A percentile compares a stretch with the other conserved stretches of the same genome.
These are phyloP conservation scores for Aulographum hederae DNA, from an alignment of 2,329 filamentous ascomycete species.

Conservation along the genomic window DNA sequence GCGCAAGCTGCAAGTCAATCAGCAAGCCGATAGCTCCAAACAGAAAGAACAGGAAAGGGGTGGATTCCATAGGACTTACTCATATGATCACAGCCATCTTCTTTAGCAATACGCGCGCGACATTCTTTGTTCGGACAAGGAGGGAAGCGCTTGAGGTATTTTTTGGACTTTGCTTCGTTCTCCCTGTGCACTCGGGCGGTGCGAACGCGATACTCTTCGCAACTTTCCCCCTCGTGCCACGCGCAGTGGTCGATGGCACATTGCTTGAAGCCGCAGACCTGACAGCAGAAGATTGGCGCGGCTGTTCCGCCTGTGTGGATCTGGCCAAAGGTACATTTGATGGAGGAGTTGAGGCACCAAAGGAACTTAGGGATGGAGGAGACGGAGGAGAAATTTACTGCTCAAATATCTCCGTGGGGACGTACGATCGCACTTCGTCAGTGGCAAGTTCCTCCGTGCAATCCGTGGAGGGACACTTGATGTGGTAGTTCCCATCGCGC, in stretches of 20 bases:
- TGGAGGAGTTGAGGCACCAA: too few species aligned
- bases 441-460: too few species aligned
- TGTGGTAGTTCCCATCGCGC: too few species aligned
- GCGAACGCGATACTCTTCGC: conserved; percentile 19
- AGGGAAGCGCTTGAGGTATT: neutral
- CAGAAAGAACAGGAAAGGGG: neutral
- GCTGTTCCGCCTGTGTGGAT: neutral
- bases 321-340: neutral
- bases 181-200: conserved; percentile 2
- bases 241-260: conserved; percentile 12
- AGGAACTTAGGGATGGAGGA: too few species aligned
- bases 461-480: too few species aligned
- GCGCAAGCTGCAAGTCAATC: neutral
- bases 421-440: too few species aligned
- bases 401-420: too few species aligned
- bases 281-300: neutral
- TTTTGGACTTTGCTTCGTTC: neutral
- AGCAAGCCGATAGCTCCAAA: neutral
- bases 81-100: conserved; percentile 23
- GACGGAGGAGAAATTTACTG: too few species aligned
- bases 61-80: conserved; percentile 12
- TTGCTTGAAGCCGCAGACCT: neutral
- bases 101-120: conserved; percentile 21
- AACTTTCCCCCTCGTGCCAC: conserved; percentile 23
- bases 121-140: conserved; percentile 21